Evolutionary conservation across 2,329 filamentous ascomycete genomes (phyloP).

Genomic region (Alternaria triticimaculans): DNA sequence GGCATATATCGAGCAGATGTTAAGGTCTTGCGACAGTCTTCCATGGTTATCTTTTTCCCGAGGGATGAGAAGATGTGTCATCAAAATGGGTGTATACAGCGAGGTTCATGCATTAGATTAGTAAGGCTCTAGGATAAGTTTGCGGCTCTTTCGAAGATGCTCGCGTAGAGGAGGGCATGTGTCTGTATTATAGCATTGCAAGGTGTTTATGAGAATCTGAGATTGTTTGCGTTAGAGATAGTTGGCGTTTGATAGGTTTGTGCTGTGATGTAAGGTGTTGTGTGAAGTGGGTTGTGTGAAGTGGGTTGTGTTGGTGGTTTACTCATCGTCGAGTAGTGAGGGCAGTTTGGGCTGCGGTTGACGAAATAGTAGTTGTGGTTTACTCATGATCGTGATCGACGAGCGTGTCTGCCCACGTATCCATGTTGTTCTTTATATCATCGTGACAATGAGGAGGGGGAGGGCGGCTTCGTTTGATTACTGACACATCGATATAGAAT

Average conservation of each 20-base stretch:
- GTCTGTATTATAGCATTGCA: neutral
- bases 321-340: neutral
- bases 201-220: neutral
- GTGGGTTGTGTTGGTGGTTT: neutral
- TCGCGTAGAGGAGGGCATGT: neutral
- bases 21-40: no score
- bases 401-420: neutral
- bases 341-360: neutral
- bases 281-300: neutral
- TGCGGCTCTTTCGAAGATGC: neutral
- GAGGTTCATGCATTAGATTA: neutral
- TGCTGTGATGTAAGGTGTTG: neutral
- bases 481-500: neutral
- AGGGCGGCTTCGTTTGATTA: neutral
- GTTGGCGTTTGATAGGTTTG: no score
- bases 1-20: no score
- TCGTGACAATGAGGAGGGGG: neutral
- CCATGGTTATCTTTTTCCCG: neutral
- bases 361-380: neutral
- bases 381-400: neutral
- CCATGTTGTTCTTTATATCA: neutral
- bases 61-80: neutral
- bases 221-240: neutral
- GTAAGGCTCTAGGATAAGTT: neutral
- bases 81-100: neutral